Conservation (phyloP, 768 basidiomycete species). For the Hemileccinum rubropunctum region DNA sequence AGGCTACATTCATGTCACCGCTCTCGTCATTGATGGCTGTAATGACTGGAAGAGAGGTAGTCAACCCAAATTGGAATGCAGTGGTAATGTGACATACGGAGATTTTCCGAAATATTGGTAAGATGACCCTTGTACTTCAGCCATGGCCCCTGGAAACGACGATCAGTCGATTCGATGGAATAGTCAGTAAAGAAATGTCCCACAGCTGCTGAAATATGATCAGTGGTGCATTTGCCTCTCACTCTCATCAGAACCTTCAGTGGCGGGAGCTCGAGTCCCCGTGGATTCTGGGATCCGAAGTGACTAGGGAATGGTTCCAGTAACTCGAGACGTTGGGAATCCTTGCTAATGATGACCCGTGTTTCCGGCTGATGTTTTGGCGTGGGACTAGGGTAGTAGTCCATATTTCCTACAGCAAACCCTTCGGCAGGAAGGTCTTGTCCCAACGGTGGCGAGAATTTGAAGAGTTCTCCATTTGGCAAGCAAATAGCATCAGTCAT, state of each 20-base stretch:
- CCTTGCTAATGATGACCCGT: constrained; percentile 69
- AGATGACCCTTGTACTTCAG: constrained; percentile 98
- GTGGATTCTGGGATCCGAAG: constrained; percentile 51
- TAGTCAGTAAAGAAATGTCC: constrained; percentile 23
- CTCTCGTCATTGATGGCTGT: constrained; percentile 95
- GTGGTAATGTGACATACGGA: constrained; percentile 51
- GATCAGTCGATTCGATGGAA: constrained; percentile 1
- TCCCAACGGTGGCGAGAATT: constrained; percentile 80
- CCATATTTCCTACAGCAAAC: constrained; percentile 70
- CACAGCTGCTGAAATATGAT: constrained; percentile 96
- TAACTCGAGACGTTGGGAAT: constrained; percentile 82
- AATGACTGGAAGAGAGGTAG: constrained; percentile 56
- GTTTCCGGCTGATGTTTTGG: constrained; percentile 78
- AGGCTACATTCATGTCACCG: constrained; percentile 88
- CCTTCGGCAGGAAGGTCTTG: constrained; percentile 81
- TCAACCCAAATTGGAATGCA: not conserved
- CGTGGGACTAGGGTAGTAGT: constrained; percentile 73
- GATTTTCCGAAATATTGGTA: constrained; percentile 94
- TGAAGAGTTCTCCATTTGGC: constrained; percentile 75
- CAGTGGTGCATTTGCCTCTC: constrained; percentile 98
- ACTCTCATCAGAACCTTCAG: constrained; percentile 88
- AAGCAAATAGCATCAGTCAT: constrained; percentile 68
- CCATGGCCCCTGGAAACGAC: constrained; percentile 78
- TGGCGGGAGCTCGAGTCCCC: constrained; percentile 71
- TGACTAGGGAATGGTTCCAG: constrained; percentile 82